Percentiles rank a stretch among this genome's conserved stretches.
phyloP scores from a whole-genome alignment of 2,329 filamentous ascomycete species.

The Zymoseptoria pseudotritici region DNA sequence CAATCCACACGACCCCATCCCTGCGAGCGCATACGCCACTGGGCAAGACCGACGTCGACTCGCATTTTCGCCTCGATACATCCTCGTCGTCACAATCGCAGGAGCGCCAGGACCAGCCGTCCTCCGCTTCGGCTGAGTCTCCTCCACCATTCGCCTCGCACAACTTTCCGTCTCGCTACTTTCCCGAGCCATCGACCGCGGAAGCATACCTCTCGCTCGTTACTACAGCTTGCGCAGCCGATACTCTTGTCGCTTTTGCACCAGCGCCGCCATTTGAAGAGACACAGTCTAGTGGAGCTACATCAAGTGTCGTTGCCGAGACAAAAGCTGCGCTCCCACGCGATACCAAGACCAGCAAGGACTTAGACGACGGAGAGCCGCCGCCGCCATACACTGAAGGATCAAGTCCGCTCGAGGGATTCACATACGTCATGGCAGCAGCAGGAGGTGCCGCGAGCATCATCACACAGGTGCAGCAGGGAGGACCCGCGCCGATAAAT shows the following conservation, averaged over 20 bases:
- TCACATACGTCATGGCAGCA: conserved; percentile 95
- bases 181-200: conserved; percentile 41
- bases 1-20: conserved; percentile 28
- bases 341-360: conserved; percentile 74
- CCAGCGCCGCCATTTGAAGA: conserved; percentile 42
- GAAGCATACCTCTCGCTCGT: conserved; percentile 41
- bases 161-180: conserved; percentile 56
- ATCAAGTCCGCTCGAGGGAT: conserved; percentile 81
- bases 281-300: conserved; percentile 33
- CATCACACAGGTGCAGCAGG: conserved; percentile 97
- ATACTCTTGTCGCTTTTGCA: conserved; percentile 44
- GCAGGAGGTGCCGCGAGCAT: conserved; percentile 96
- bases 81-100: conserved; percentile 6
- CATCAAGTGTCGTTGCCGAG: conserved; percentile 54
- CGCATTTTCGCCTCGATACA: conserved; percentile 22
- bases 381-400: conserved; percentile 96
- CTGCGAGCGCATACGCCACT: conserved; percentile 20
- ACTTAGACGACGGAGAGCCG: conserved; percentile 73
- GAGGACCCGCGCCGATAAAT: conserved; percentile 75
- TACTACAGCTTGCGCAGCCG: conserved; percentile 24
- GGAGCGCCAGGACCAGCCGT: conserved; percentile 20
- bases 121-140: conserved; percentile 42
- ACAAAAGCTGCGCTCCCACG: conserved; percentile 78
- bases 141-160: conserved; percentile 60
- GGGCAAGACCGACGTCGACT: conserved; percentile 26